Evolutionary conservation across 2,329 filamentous ascomycete genomes (phyloP).

Genomic region (Bretziella fagacearum): DNA sequence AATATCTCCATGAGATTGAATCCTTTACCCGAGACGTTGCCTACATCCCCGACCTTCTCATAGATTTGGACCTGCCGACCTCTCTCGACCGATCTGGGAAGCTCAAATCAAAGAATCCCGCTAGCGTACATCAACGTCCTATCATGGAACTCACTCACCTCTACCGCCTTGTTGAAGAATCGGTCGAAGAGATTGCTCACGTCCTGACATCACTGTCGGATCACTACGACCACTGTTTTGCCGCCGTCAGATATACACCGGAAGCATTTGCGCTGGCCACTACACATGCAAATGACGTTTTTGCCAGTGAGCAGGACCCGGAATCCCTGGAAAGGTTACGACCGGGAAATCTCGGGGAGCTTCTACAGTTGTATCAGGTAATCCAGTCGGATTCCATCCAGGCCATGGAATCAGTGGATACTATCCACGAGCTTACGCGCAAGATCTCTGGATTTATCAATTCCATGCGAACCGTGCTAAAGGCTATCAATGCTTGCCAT

Average conservation of each 20-base stretch:
- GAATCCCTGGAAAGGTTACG: constrained; percentile 36
- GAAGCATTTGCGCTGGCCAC: constrained; percentile 54
- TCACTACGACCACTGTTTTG: constrained; percentile 88
- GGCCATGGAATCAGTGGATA: constrained; percentile 48
- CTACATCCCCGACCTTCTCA: constrained; percentile 41
- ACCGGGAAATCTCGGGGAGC: constrained; percentile 58
- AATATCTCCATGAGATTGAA: constrained; percentile 59
- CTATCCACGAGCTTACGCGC: constrained; percentile 45
- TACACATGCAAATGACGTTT: constrained; percentile 49
- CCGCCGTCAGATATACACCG: constrained; percentile 78
- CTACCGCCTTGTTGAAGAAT: not conserved
- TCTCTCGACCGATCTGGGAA: not conserved
- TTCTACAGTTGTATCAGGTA: constrained; percentile 67
- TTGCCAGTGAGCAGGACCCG: constrained; percentile 21
- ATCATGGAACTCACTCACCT: constrained; percentile 20
- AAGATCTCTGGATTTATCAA: constrained; percentile 32
- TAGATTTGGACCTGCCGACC: constrained; percentile 17
- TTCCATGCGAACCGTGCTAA: constrained; percentile 59
- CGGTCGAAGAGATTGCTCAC: constrained; percentile 28
- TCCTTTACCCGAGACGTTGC: constrained; percentile 61
- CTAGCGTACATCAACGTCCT: constrained; percentile 13
- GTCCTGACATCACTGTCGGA: constrained; percentile 61
- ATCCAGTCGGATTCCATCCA: constrained; percentile 53
- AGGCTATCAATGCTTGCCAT: constrained; percentile 42
- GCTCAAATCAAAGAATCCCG: not conserved